Evolutionary conservation across 345 rosid genomes (phyloP).

Genomic region (Moricandia arvensis): DNA sequence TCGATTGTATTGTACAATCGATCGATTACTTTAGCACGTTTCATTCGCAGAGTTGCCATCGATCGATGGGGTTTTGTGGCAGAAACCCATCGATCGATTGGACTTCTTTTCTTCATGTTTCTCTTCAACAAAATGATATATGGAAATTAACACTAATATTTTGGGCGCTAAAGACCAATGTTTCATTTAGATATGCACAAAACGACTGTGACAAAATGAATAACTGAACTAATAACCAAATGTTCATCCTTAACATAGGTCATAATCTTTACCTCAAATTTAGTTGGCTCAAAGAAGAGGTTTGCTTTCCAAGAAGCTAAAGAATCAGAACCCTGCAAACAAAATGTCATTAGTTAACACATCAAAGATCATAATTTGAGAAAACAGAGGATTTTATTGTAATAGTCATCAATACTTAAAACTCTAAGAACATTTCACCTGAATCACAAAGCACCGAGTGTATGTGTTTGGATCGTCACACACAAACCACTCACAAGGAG

Average conservation of each 20-base stretch:
- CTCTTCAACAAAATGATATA: too few relatives aligned
- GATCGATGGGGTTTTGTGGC: too few relatives aligned
- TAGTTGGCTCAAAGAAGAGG: constrained; percentile 82
- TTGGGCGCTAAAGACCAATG: not conserved
- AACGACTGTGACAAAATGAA: not conserved
- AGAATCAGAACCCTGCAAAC: constrained; percentile 81
- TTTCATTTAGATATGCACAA: not conserved
- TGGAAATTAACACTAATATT: not conserved
- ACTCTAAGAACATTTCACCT: constrained; percentile 42
- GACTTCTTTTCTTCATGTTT: too few relatives aligned
- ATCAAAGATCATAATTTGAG: not conserved
- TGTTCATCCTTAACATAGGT: not conserved
- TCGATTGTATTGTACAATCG: too few relatives aligned
- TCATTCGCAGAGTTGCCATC: too few relatives aligned
- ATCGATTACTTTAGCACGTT: too few relatives aligned
- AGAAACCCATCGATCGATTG: too few relatives aligned
- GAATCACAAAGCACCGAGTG: constrained; percentile 81
- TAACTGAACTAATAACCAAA: not conserved
- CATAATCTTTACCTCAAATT: constrained; percentile 62
- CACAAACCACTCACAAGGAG: constrained; percentile 90
- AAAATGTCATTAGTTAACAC: not conserved
- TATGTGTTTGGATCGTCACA: constrained; percentile 75
- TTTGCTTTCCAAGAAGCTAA: constrained; percentile 91
- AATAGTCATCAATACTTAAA: not conserved
- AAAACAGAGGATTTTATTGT: constrained; percentile 9